These are phyloP conservation scores for Powellomyces hirtus DNA, from an alignment of 192 early-diverging fungal genomes.

Conservation along the genomic window DNA sequence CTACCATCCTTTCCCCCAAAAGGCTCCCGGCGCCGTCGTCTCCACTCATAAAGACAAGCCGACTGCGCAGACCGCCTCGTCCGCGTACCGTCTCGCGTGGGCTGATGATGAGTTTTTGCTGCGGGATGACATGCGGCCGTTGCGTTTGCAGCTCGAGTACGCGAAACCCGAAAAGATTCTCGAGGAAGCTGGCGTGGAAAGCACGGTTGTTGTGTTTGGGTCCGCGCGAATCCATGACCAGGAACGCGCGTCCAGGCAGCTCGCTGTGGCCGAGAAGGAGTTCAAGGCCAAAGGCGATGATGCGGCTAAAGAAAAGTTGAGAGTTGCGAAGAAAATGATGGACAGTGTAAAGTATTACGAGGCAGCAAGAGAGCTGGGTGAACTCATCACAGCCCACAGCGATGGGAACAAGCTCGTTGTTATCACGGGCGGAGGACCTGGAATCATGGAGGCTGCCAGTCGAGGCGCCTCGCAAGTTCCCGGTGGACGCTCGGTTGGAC, in stretches of 20 bases:
- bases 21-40: constrained; percentile 2
- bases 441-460: constrained; percentile 39
- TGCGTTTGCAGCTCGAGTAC: constrained; percentile 33
- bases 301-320: background rate
- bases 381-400: constrained; percentile 18
- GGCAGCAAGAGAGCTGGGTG: constrained; percentile 26
- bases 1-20: constrained; percentile 28
- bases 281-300: constrained; percentile 3
- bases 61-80: constrained; percentile 22
- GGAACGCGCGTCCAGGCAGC: background rate
- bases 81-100: constrained; percentile 30
- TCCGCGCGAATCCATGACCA: constrained; percentile 26
- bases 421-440: constrained; percentile 40
- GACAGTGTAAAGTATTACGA: constrained; percentile 30
- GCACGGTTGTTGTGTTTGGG: constrained; percentile 41
- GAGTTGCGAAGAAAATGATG: constrained; percentile 6
- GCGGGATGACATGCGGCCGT: constrained; percentile 27
- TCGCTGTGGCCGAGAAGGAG: background rate
- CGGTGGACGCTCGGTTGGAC: constrained; percentile 14
- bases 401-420: constrained; percentile 19
- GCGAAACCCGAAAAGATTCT: constrained; percentile 29
- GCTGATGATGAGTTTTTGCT: constrained; percentile 32
- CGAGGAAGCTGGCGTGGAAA: constrained; percentile 19
- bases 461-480: constrained; percentile 26
- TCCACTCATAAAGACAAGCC: background rate